These are phyloP conservation scores for Suillus plorans DNA, from an alignment of 768 basidiomycete species.

Conservation along the genomic window DNA sequence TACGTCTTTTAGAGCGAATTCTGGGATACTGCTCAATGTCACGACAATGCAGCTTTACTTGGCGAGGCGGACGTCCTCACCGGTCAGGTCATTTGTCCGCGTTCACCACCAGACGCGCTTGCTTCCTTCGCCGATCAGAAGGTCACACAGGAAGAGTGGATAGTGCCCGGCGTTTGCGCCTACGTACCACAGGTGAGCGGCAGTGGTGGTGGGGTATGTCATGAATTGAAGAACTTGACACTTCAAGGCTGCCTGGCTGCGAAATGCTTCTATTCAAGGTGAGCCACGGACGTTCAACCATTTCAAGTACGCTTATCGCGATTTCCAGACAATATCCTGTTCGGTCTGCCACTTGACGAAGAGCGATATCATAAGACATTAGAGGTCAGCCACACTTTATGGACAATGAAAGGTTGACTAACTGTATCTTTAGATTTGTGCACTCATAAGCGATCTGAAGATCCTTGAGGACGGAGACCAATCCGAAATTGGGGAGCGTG, in stretches of 20 bases:
- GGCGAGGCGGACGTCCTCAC: constrained; percentile 86
- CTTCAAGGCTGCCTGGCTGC: constrained; percentile 60
- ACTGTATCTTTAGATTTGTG: constrained; percentile 34
- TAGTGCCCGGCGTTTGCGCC: constrained; percentile 75
- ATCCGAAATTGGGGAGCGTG: constrained; percentile 85
- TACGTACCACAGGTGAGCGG: constrained; percentile 75
- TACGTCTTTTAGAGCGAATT: constrained; percentile 16
- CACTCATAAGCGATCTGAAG: constrained; percentile 70
- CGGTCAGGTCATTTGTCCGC: constrained; percentile 80
- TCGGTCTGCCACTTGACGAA: constrained; percentile 72
- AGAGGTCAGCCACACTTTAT: constrained; percentile 43
- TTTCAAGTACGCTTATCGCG: not conserved
- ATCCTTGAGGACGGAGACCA: constrained; percentile 89
- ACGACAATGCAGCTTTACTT: constrained; percentile 55
- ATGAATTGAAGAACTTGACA: constrained; percentile 32
- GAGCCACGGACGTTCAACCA: not conserved
- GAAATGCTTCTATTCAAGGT: constrained; percentile 68
- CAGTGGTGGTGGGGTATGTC: constrained; percentile 30
- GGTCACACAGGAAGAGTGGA: constrained; percentile 62
- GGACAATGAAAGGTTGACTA: not conserved
- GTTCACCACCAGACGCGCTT: constrained; percentile 78
- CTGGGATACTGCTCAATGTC: constrained; percentile 11
- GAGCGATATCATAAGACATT: constrained; percentile 77
- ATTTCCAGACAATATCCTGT: constrained; percentile 66
- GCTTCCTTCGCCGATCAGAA: constrained; percentile 51